These are phyloP conservation scores for Cercospora zeina DNA, from an alignment of 2,329 filamentous ascomycete species.

Conservation along the genomic window DNA sequence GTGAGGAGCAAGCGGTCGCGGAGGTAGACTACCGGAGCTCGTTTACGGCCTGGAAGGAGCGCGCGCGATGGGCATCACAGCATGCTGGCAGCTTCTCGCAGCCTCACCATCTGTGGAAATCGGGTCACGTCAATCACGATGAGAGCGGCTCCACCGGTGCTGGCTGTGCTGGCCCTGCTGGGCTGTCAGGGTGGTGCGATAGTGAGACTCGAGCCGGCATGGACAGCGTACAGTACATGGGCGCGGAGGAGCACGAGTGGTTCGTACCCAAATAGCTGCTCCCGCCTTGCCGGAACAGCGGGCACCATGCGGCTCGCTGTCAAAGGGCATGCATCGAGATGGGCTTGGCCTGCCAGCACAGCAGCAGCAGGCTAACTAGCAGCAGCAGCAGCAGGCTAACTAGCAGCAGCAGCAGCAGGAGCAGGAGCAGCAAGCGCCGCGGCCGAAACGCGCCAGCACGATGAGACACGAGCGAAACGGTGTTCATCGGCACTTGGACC, in stretches of 20 bases:
- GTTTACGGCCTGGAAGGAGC: background rate
- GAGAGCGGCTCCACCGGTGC: no score
- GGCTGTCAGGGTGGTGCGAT: background rate
- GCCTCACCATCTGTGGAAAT: background rate
- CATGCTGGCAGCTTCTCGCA: background rate
- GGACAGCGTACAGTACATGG: background rate
- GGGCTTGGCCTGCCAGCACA: conserved; percentile 14
- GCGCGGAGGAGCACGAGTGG: background rate
- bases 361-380: background rate
- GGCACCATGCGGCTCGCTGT: conserved; percentile 4
- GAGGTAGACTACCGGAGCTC: no score
- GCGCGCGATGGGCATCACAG: background rate
- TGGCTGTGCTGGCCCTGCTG: no score
- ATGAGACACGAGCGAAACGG: conserved; percentile 18
- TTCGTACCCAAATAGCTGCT: conserved; percentile 7
- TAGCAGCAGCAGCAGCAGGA: background rate
- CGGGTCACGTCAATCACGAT: background rate
- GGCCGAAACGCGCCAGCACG: conserved; percentile 1
- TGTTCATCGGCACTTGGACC: conserved; percentile 10
- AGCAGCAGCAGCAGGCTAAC: background rate
- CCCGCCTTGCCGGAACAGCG: conserved; percentile 9
- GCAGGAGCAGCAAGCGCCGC: conserved; percentile 3
- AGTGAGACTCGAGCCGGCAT: conserved; percentile 2
- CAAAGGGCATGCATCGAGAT: background rate
- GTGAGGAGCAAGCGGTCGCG: background rate